Evolutionary conservation across 257 asterid genomes (phyloP).

Genomic region (Echium plantagineum): DNA sequence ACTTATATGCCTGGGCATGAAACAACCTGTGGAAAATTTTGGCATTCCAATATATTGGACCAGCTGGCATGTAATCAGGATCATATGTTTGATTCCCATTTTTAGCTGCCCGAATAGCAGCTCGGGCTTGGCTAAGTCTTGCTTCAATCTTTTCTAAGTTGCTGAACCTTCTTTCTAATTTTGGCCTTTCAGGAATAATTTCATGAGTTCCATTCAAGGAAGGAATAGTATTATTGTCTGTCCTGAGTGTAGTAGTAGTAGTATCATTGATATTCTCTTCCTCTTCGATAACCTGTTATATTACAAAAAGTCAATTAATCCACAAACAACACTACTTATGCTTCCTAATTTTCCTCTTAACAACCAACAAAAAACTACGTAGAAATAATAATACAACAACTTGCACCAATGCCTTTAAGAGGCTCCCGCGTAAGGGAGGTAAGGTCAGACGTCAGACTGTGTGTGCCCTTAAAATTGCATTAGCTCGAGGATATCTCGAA

Average conservation of each 20-base stretch:
- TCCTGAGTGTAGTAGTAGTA: too few species aligned
- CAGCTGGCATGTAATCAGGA: slow-evolving; percentile 44
- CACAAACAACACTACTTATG: not conserved
- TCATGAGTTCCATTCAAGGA: slow-evolving; percentile 24
- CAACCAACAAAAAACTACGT: too few species aligned
- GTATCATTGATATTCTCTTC: slow-evolving; percentile 8
- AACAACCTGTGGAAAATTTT: slow-evolving; percentile 61
- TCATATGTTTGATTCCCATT: slow-evolving; percentile 29
- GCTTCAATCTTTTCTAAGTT: slow-evolving; percentile 50
- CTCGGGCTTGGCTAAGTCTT: slow-evolving; percentile 45
- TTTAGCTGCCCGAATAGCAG: slow-evolving; percentile 35
- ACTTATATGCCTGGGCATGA: too few species aligned
- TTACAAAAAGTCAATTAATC: not conserved
- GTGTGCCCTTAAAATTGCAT: too few species aligned
- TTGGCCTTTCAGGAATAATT: slow-evolving; percentile 20
- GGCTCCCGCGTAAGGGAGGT: too few species aligned
- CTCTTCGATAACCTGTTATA: slow-evolving; percentile 19
- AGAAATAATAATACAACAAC: too few species aligned
- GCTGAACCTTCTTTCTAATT: slow-evolving; percentile 22
- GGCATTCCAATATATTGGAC: slow-evolving; percentile 71
- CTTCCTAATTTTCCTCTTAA: too few species aligned
- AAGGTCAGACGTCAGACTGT: too few species aligned
- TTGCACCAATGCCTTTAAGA: too few species aligned
- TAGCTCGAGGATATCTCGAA: too few species aligned
- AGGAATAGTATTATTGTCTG: slow-evolving; percentile 5